These are phyloP conservation scores for Chrysanthemum seticuspe DNA, from an alignment of 129 eudicot species.

Conservation along the genomic window DNA sequence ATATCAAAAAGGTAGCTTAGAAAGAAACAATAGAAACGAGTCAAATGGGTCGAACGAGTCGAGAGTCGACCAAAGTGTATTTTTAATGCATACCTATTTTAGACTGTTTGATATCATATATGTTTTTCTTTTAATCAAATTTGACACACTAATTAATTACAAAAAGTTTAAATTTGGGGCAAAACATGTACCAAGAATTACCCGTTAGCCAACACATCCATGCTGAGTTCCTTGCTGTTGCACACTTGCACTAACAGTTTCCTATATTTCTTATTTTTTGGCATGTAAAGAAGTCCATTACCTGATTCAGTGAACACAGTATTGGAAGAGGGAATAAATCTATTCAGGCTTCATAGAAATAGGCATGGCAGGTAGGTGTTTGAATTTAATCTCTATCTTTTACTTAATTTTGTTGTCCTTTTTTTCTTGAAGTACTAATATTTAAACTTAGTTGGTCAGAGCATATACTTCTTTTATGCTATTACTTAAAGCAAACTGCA, in stretches of 20 bases:
- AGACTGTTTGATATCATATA: background rate
- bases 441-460: no score
- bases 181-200: background rate
- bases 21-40: background rate
- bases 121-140: background rate
- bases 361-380: constrained; percentile 75
- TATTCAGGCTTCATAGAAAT: constrained; percentile 68
- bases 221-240: background rate
- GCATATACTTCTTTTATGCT: no score
- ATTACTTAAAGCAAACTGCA: no score
- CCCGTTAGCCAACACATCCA: background rate
- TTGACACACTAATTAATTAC: background rate
- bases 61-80: background rate
- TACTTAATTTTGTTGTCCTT: background rate
- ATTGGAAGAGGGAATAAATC: constrained; percentile 85
- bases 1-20: background rate
- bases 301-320: constrained; percentile 63
- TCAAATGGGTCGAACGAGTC: background rate
- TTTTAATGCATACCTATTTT: background rate
- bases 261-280: constrained; percentile 3
- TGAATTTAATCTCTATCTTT: background rate
- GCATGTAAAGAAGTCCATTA: constrained; percentile 56
- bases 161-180: background rate
- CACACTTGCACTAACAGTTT: constrained; percentile 19
- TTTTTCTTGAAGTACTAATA: no score